Base-by-base conservation (phyloP, 345 rosid genomes). In the Populus ilicifolia region DNA sequence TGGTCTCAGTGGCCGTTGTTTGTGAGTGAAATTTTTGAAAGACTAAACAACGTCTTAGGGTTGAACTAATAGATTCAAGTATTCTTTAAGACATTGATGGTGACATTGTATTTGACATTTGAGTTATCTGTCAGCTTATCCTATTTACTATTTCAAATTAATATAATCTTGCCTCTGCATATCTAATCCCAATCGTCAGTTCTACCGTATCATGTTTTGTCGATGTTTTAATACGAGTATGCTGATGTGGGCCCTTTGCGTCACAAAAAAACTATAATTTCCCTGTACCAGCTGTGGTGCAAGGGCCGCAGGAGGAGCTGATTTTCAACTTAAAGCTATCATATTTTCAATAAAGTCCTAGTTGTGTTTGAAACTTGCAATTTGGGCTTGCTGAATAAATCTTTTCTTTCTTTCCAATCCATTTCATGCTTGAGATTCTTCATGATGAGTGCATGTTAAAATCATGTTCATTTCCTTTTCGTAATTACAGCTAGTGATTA, bases 81-180 rank as follows among this genome's bases (percentile, higher is more conserved):
- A 59, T 63, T 63, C 27, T 52, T 46, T 20, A 64, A 72, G 66
- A 25, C 46, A n/a, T 54, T 73, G 89, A 87, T 77, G 76, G 77
- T 20, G 85, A 83, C 83, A 69, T 80, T 71, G n/a, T 46, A 80
- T 87, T 81, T 83, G 86, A 85, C 88, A 80, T 83, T 69, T 84
- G 50, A 79, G 81, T 81, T 85, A 80, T 85, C 86, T 75, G 67
- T 71, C 70, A 33, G 44, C 63, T 29, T 23, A 72, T 73, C 62
- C 13, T 75, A 76, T 75, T 43, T 39, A 64, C 41, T 76, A 41
- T 36, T 67, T 64, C 68, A 64, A 33, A 48, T 4, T 17, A 71
- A 68, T 50, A 44, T 8, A 23, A 73, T n/a, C 56, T 65, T 67
- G 30, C 5, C 38, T 36, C 25, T 25, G 17, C 11, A 44, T 12